Base-by-base conservation (phyloP, 352 stramenopile genomes). In the Pythium apleroticum region DNA sequence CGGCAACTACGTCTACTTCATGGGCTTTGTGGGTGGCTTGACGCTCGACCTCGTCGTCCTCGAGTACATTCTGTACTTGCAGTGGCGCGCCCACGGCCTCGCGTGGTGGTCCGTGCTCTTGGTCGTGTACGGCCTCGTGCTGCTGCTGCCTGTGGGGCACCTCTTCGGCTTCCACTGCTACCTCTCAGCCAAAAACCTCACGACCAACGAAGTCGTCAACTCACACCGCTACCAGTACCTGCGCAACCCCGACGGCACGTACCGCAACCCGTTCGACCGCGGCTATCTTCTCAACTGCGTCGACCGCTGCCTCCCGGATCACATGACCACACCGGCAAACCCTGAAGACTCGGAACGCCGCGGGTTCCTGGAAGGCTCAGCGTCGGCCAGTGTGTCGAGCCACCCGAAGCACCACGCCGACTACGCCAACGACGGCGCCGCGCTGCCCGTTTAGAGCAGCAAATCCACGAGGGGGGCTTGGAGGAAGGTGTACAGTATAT, bases 1-100 rank as follows among this genome's bases (percentile, higher is more conserved):
- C 49, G 86, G 93, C 68, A 99, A 99, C 77, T 97, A 99, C 76
- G 97, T 98, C 62, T 71, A 70, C 43, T 96, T 96, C 48, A 65
- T 93, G 41, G 67, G 76, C 7, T 96, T 92, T 53, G 70, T 90
- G 5, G 65, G 37, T 22, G 66, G 72, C 41, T 67, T 93, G 52
- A 41, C 68, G 5, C 4, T 90, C 17, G 71, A 91, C 41, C 25
- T 90, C 15, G 19, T 79, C 30, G 55, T 74, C 24, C 69, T 90
- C 33, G 79, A 89, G 58, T 90, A 88, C 57, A 57, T 90, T 28
- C 57, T 91, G 22, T 88, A 79, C 43, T 69, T 84, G 11, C 66
- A 85, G 31, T 90, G 78, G 76, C 72, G 65, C 20, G 66, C 77
- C 19, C 74, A 82, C 37, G 69, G 74, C 17, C 41, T 81, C 72